Conservation (phyloP, 768 basidiomycete genomes). For the Suillus weaverae region DNA sequence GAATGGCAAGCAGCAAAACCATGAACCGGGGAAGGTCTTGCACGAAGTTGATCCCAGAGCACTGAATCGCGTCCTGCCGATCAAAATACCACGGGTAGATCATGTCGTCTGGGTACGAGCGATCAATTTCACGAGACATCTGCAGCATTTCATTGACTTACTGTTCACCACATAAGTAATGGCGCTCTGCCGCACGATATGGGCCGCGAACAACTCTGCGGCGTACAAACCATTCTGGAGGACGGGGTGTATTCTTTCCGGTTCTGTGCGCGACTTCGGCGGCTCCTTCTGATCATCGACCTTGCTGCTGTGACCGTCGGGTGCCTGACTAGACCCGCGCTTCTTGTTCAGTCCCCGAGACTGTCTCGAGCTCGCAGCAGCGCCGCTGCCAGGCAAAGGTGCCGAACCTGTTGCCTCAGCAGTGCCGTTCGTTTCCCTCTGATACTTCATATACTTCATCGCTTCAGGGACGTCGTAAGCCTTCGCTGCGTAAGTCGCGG, state of each 20-base stretch:
- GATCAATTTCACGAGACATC: neutral
- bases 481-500: neutral
- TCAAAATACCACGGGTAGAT: conserved; percentile 9
- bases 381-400: neutral
- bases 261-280: neutral
- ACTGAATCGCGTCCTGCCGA: conserved; percentile 8
- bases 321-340: neutral
- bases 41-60: conserved; percentile 15
- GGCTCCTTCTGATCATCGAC: neutral
- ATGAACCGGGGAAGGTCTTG: conserved; percentile 17
- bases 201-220: conserved; percentile 4
- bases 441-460: neutral
- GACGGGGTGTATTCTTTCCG: neutral
- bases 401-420: neutral
- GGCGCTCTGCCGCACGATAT: neutral
- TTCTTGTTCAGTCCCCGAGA: neutral
- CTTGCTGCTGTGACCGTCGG: neutral
- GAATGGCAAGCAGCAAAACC: conserved; percentile 11
- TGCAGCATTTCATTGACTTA: neutral
- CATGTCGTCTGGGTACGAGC: neutral
- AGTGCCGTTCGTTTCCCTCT: neutral
- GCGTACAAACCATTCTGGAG: conserved; percentile 5
- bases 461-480: neutral
- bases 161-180: neutral
- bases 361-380: neutral